A percentile compares a stretch with the other conserved stretches of the same genome.
These are phyloP conservation scores for Colletotrichum neosansevieriae DNA, from an alignment of 2,329 filamentous ascomycete species.

Conservation along the genomic window DNA sequence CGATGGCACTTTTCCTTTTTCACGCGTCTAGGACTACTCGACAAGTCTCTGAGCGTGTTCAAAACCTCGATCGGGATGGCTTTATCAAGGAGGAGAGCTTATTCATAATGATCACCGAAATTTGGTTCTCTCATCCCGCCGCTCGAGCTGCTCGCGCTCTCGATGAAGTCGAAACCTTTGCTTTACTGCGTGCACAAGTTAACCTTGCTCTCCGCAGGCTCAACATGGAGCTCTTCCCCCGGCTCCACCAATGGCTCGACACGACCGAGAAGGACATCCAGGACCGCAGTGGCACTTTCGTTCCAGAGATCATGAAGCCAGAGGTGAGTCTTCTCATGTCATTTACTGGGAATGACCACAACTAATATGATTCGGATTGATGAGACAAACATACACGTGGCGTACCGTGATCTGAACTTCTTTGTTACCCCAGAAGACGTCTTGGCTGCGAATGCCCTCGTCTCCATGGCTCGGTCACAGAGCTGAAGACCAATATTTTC, in stretches of 20 bases:
- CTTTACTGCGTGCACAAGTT: conserved; percentile 2
- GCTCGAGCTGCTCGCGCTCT: neutral
- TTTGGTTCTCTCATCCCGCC: neutral
- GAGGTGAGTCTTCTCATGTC: neutral
- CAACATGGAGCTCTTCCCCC: neutral
- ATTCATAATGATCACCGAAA: neutral
- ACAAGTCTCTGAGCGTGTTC: neutral
- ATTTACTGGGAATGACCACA: neutral
- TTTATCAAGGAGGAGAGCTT: neutral
- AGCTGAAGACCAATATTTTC: too few relatives aligned
- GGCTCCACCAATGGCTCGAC: conserved; percentile 7
- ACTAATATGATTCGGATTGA: neutral
- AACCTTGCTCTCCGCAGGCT: neutral
- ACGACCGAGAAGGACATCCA: conserved; percentile 3
- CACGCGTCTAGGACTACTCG: too few relatives aligned
- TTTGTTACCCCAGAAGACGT: neutral
- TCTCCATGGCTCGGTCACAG: too few relatives aligned
- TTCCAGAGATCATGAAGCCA: neutral
- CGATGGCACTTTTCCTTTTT: too few relatives aligned
- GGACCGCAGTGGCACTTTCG: too few relatives aligned
- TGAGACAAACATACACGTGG: neutral
- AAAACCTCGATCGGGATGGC: neutral
- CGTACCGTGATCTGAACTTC: neutral
- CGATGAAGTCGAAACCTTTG: neutral
- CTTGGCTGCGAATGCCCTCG: neutral